Base-by-base conservation (phyloP, 2,329 filamentous ascomycete genomes). In the Diaporthe caulivora region DNA sequence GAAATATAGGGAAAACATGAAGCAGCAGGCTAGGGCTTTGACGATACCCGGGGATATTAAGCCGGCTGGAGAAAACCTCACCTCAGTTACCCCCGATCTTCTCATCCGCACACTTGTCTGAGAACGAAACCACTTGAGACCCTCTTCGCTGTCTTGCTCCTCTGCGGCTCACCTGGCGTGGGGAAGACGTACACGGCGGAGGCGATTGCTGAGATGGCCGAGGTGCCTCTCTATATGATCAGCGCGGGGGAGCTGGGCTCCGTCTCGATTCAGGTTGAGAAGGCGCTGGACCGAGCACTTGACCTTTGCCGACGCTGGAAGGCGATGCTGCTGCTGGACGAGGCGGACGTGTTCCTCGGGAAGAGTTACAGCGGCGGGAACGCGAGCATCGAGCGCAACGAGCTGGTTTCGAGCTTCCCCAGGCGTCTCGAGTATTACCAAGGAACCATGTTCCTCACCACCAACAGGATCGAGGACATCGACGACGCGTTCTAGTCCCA, bases 261-360 rank as follows among this genome's bases (percentile, higher is more conserved):
- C 1, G 74, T 76, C 10, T 77, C 83, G 0, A 71, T 78, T 1
- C 77, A 78, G 0, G 82, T 85, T 10, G 83, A 86, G 75, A 51
- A 72, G 7, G 75, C 76, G 1, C 78, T 83, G 0, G 78, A 79
- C 5, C 79, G 78, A 24, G 81, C 82, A 0, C 78, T 83, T 1
- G 77, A 78, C 2, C 80, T 85, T 4, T 81, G 85, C 62, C 71
- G 76, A 17, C 76, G 84, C 40, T 86, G 85, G 84, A 81, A 83
- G 65, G 83, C 82, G 3, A 82, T 87, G 75, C 78, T 87, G 2
- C 79, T 87, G 0, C 77, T 86, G 1, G 84, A 86, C 57, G 84
- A 86, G 73, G 82, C 82, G 0, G 84, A 86, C 55, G 81, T 86
- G 1, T 87, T 86, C 73, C 79, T 87, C 9, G 79, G 79, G 7